phyloP scores from a whole-genome alignment of 1,284 basidiomycete genomes.

The Trichosporon sp. region DNA sequence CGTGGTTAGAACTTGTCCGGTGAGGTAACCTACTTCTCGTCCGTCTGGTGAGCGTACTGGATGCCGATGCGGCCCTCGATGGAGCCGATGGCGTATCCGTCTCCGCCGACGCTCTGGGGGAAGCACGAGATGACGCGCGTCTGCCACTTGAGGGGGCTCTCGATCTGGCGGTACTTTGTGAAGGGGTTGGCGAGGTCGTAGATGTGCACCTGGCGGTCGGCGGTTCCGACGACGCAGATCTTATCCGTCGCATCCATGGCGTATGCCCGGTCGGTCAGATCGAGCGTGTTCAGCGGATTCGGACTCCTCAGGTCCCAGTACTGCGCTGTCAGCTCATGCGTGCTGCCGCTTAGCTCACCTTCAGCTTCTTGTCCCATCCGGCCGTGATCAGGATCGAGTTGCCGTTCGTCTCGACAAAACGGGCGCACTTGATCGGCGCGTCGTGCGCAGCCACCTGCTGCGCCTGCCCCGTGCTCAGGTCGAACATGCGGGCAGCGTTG shows the following conservation, averaged over 20 bases:
- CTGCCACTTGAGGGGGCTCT: constrained; percentile 88
- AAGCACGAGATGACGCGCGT: constrained; percentile 86
- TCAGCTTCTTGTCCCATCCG: constrained; percentile 87
- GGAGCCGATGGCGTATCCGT: constrained; percentile 85
- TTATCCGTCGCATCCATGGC: constrained; percentile 44
- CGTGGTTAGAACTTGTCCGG: neutral
- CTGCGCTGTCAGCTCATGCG: constrained; percentile 50
- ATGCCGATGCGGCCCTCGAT: constrained; percentile 94
- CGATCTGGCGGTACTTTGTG: constrained; percentile 53
- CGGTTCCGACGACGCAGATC: constrained; percentile 86
- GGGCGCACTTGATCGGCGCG: constrained; percentile 69
- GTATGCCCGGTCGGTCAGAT: constrained; percentile 85
- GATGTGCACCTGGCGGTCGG: constrained; percentile 68
- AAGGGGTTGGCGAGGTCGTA: constrained; percentile 72
- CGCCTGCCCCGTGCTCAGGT: constrained; percentile 65
- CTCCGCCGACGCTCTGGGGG: constrained; percentile 54
- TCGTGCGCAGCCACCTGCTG: constrained; percentile 78
- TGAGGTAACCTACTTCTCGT: constrained; percentile 28
- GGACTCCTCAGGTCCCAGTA: constrained; percentile 84
- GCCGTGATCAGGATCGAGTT: constrained; percentile 68
- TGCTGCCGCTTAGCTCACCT: constrained; percentile 53
- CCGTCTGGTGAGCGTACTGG: constrained; percentile 58
- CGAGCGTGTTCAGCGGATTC: constrained; percentile 68
- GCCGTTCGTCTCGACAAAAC: constrained; percentile 62
- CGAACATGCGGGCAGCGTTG: constrained; percentile 75